These are phyloP conservation scores for Hanseniaspora osmophila DNA, from an alignment of 805 yeast genomes.

Conservation along the genomic window DNA sequence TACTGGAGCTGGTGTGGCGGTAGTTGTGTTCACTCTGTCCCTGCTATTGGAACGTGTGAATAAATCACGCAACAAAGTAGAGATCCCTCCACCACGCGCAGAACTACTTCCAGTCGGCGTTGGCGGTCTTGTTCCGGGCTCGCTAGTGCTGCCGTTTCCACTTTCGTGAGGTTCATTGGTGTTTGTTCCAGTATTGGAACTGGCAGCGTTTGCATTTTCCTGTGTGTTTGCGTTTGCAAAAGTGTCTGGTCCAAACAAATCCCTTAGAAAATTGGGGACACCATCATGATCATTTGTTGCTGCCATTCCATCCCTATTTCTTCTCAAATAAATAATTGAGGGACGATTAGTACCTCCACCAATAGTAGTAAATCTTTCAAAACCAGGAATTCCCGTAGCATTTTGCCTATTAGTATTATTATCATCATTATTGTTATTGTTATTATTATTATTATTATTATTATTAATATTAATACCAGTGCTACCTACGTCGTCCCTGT, in stretches of 20 bases:
- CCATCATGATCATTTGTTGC: not conserved
- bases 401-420: not conserved
- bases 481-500: too few species aligned
- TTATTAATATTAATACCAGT: too few species aligned
- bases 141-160: not conserved
- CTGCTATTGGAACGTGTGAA: conserved; percentile 2
- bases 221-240: not conserved
- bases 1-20: not conserved
- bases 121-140: not conserved
- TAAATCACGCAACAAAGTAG: not conserved
- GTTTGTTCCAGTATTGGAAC: too few species aligned
- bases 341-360: not conserved
- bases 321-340: not conserved
- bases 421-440: too few species aligned
- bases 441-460: too few species aligned
- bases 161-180: too few species aligned
- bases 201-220: not conserved
- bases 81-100: not conserved
- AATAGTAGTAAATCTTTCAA: not conserved
- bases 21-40: conserved; percentile 1
- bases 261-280: not conserved
- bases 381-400: not conserved
- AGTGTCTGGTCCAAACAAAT: not conserved
- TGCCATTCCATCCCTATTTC: not conserved
- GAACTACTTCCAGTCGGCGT: not conserved